Evolutionary conservation across 768 basidiomycete genomes (phyloP).

Genomic region (Leucocoprinus sp.): DNA sequence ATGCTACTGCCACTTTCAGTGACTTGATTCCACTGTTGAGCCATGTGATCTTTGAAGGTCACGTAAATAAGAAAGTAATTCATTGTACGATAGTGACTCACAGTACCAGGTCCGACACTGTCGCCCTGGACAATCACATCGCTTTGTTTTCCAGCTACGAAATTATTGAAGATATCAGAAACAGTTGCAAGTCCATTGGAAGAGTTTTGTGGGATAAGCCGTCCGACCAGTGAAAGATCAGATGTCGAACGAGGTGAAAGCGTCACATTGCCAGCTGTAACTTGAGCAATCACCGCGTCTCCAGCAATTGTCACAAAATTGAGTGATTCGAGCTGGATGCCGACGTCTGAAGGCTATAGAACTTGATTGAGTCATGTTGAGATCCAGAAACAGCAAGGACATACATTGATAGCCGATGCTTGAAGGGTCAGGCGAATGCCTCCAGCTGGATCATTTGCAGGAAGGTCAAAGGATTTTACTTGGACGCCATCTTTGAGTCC

Average conservation of each 20-base stretch:
- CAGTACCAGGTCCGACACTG: slow-evolving; percentile 48
- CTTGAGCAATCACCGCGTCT: slow-evolving; percentile 50
- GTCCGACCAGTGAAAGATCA: slow-evolving; percentile 46
- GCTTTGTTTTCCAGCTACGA: slow-evolving; percentile 59
- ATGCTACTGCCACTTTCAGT: slow-evolving; percentile 46
- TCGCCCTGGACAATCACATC: slow-evolving; percentile 50
- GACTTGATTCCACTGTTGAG: slow-evolving; percentile 63
- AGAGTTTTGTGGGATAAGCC: slow-evolving; percentile 54
- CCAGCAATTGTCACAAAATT: slow-evolving; percentile 52
- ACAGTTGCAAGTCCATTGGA: slow-evolving; percentile 46
- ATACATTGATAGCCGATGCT: slow-evolving; percentile 50
- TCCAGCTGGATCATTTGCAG: slow-evolving; percentile 60
- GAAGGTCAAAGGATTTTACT: slow-evolving; percentile 63
- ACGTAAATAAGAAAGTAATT: neutral
- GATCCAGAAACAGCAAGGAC: slow-evolving; percentile 13
- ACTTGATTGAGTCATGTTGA: neutral
- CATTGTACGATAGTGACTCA: slow-evolving; percentile 20
- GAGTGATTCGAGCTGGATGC: slow-evolving; percentile 53
- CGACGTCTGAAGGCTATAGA: slow-evolving; percentile 63
- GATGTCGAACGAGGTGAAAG: slow-evolving; percentile 48
- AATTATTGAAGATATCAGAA: slow-evolving; percentile 63
- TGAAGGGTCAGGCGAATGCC: slow-evolving; percentile 63
- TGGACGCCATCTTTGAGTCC: slow-evolving; percentile 52
- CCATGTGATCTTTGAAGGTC: slow-evolving; percentile 50
- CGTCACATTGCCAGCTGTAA: slow-evolving; percentile 41